Evolutionary conservation across 805 yeast species (phyloP), one percentile per base, ranked within the genome.

Genomic region (Suhomyces pyralidae): DNA sequence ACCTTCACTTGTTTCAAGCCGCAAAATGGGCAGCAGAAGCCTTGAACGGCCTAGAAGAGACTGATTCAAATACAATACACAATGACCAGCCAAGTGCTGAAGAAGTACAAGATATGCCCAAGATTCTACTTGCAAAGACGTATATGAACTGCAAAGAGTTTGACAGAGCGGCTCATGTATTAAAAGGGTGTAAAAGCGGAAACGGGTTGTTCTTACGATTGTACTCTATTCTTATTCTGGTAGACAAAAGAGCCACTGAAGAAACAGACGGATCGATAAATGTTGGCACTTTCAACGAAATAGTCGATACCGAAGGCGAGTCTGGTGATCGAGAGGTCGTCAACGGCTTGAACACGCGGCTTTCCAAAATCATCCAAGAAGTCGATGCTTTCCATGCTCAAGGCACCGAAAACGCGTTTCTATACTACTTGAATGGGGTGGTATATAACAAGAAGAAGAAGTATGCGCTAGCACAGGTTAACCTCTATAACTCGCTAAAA

Each of bases 1-100:
- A 81, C 32, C 71, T 89, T 54, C 82, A 87, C 53, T 73, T 90
- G 10, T 77, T 78, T 61, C 84, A 83, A 49, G 84, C 91, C 0
- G 82, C 96, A 3, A 89, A 89, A 71, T 91, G 96, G 96, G 77
- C 74, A 52, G 84, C 90, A 2, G 97, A 90, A 61, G 96, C 96
- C 1, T 71, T 87, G 19, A 79, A 78, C 59, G 96, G 93, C 0
- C 69, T 88, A 56, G 43, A 46, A 34, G 30, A 28, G 9, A 3
- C 17, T 14, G 32, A 46, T 22, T 20, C 36, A 8, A 4, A 28
- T 10, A 28, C 49, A 6, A 34, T 12, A 20, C 26, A 36, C 25
- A 45, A 36, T 36, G 44, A 38, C n/a, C 12, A n/a, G 49, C 57
- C 7, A 6, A 50, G 50, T 8, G 22, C 48, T 5, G 34, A 38